A percentile compares a stretch with the other conserved stretches of the same genome.
These are phyloP conservation scores for Botrytis paeoniae DNA, from an alignment of 2,329 filamentous ascomycete genomes.

Conservation along the genomic window DNA sequence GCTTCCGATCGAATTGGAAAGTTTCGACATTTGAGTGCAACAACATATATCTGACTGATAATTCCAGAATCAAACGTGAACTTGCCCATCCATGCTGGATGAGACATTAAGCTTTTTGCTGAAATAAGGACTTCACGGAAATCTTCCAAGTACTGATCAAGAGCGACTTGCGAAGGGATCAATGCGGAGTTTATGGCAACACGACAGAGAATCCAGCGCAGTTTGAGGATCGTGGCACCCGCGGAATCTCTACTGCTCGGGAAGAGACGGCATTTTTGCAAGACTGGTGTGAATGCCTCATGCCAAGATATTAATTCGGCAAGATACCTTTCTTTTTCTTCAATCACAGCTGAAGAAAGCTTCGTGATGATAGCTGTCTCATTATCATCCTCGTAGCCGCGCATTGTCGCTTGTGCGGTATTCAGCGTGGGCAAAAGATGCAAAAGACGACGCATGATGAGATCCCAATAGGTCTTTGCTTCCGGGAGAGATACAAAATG, in stretches of 20 bases:
- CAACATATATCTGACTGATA: neutral
- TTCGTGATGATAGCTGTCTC: neutral
- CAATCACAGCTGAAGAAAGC: neutral
- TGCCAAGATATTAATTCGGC: neutral
- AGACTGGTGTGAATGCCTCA: neutral
- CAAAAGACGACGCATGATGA: constrained; percentile 13
- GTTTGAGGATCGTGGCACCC: neutral
- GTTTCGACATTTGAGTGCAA: constrained; percentile 12
- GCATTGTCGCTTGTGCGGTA: neutral
- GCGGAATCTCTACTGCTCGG: neutral
- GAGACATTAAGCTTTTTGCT: neutral
- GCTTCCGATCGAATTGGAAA: neutral
- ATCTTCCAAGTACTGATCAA: neutral
- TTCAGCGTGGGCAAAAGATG: neutral
- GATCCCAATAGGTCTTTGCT: constrained; percentile 7
- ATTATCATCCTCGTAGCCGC: neutral
- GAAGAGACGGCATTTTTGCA: neutral
- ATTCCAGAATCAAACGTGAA: constrained; percentile 5
- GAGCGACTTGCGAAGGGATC: neutral
- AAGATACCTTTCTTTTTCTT: constrained; percentile 5
- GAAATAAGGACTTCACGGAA: constrained; percentile 4
- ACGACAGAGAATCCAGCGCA: constrained; percentile 2
- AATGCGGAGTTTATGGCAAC: neutral
- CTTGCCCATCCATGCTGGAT: neutral
- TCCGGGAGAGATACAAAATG: neutral